A percentile compares a stretch with the other conserved stretches of the same genome.
These are phyloP conservation scores for Trichoderma sp. DNA, from an alignment of 2,329 filamentous ascomycete species.

Conservation along the genomic window DNA sequence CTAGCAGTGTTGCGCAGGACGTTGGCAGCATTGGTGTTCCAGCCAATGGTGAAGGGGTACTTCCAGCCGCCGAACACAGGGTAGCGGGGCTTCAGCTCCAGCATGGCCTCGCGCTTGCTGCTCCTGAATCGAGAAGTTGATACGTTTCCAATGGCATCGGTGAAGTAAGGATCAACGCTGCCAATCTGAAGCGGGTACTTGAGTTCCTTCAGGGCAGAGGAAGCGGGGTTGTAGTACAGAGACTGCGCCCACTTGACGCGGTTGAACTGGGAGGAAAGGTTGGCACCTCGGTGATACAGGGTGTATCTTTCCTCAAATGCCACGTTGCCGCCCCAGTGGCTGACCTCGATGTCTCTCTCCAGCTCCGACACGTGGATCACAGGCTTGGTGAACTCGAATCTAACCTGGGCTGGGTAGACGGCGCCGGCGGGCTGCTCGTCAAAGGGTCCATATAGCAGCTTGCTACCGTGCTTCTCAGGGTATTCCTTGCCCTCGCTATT, in stretches of 20 bases:
- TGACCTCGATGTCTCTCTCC: conserved; percentile 91
- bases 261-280: conserved; percentile 72
- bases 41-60: conserved; percentile 94
- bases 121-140: conserved; percentile 88
- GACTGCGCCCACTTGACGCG: conserved; percentile 75
- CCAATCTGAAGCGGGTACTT: conserved; percentile 78
- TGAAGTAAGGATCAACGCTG: conserved; percentile 88
- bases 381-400: conserved; percentile 95
- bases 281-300: conserved; percentile 83
- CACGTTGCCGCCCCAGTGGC: conserved; percentile 96
- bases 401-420: conserved; percentile 71
- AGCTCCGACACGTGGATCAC: conserved; percentile 77
- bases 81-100: conserved; percentile 92
- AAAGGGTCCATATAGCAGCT: conserved; percentile 90
- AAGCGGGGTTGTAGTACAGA: conserved; percentile 76
- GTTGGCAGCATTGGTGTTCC: conserved; percentile 82
- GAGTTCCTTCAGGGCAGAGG: conserved; percentile 79
- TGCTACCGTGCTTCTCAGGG: conserved; percentile 81
- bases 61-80: conserved; percentile 98
- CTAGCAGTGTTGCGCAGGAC: conserved; percentile 71
- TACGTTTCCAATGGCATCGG: conserved; percentile 94
- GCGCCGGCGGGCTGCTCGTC: conserved; percentile 79
- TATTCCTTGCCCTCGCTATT: conserved; percentile 63
- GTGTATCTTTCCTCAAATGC: conserved; percentile 94
- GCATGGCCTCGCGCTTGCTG: conserved; percentile 74